A percentile compares a stretch with the other conserved stretches of the same genome.
These are phyloP conservation scores for Aureobasidium sp. DNA, from an alignment of 2,329 filamentous ascomycete species.

Conservation along the genomic window DNA sequence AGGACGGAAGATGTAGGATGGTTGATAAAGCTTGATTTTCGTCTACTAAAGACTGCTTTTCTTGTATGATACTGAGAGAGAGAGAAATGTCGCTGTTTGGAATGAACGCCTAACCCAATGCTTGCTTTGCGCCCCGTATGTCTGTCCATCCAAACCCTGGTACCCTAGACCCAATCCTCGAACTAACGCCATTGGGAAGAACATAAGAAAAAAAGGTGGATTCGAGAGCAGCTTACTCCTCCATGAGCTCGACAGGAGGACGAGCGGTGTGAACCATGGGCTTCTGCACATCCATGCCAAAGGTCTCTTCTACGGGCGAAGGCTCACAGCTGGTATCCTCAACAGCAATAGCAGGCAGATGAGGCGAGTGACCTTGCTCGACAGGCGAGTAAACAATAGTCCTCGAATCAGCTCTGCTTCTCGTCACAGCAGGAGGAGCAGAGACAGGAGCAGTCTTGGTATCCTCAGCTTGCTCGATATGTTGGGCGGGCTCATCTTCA, in stretches of 20 bases:
- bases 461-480: not conserved
- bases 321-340: constrained; percentile 48
- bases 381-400: constrained; percentile 56
- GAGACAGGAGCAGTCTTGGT: not conserved
- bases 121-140: not conserved
- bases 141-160: not conserved
- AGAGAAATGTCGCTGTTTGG: not conserved
- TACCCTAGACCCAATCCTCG: not conserved
- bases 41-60: not conserved
- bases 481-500: not conserved
- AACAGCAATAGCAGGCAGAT: constrained; percentile 54
- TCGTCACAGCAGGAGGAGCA: not conserved
- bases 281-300: constrained; percentile 33
- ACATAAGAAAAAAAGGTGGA: not conserved
- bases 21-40: not conserved
- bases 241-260: constrained; percentile 50
- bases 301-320: constrained; percentile 36
- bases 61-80: not conserved
- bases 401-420: constrained; percentile 41
- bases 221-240: constrained; percentile 16
- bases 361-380: constrained; percentile 50
- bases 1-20: not conserved
- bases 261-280: constrained; percentile 44
- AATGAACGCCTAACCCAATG: not conserved
- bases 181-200: not conserved